These are phyloP conservation scores for Ophiostoma populinum DNA, from an alignment of 2,329 filamentous ascomycete genomes.

Conservation along the genomic window DNA sequence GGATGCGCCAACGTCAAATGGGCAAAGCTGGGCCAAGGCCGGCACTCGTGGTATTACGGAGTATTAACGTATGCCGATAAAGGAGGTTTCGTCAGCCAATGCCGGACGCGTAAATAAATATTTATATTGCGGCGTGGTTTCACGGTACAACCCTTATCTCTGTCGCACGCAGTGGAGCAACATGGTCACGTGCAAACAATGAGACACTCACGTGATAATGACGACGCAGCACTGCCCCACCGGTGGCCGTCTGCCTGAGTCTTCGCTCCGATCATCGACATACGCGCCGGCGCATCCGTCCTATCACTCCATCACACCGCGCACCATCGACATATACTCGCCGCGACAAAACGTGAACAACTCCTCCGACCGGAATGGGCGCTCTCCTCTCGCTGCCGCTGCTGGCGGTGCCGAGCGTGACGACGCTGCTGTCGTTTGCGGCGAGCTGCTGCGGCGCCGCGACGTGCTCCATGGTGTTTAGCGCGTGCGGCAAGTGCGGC, in stretches of 20 bases:
- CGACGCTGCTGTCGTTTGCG: conserved; percentile 35
- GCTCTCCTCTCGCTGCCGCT: conserved; percentile 80
- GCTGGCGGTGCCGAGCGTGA: conserved; percentile 69
- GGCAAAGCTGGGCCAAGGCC: too few relatives aligned
- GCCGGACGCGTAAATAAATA: too few relatives aligned
- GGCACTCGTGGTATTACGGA: too few relatives aligned
- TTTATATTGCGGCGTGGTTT: background rate
- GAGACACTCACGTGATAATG: background rate
- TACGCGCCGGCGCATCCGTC: too few relatives aligned
- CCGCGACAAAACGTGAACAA: background rate
- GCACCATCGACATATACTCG: background rate
- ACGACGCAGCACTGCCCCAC: too few relatives aligned
- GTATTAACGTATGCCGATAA: too few relatives aligned
- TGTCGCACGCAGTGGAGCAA: background rate
- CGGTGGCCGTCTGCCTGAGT: too few relatives aligned
- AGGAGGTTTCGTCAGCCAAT: too few relatives aligned
- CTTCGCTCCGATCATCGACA: too few relatives aligned
- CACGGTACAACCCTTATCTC: background rate
- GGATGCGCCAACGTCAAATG: too few relatives aligned
- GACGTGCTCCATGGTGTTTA: conserved; percentile 90
- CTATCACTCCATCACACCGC: background rate
- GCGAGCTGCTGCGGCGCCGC: conserved; percentile 93
- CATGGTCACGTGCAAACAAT: too few relatives aligned
- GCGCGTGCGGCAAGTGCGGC: conserved; percentile 88
- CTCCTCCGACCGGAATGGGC: conserved; percentile 70